These are phyloP conservation scores for Massarina eburnea DNA, from an alignment of 2,329 filamentous ascomycete genomes.

Conservation along the genomic window DNA sequence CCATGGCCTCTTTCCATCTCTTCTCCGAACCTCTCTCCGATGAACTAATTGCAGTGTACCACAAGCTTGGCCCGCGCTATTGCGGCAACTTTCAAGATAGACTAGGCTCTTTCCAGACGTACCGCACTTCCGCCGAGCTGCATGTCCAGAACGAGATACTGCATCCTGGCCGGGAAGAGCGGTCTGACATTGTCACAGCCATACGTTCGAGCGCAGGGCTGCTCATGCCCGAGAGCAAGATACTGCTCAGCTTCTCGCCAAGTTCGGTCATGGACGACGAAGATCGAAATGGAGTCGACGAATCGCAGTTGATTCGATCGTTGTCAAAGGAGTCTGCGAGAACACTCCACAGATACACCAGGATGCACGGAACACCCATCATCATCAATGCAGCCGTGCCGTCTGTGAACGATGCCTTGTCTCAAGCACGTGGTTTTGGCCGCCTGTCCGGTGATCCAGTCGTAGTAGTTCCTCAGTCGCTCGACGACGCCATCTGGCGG, in stretches of 20 bases:
- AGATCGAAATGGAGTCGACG: slow-evolving; percentile 69
- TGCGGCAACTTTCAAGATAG: slow-evolving; percentile 97
- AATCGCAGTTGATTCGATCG: slow-evolving; percentile 73
- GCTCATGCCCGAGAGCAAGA: slow-evolving; percentile 77
- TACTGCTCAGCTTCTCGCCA: slow-evolving; percentile 82
- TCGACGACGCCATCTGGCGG: slow-evolving; percentile 92
- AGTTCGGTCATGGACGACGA: slow-evolving; percentile 79
- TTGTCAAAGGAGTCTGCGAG: slow-evolving; percentile 72
- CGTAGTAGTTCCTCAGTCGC: slow-evolving; percentile 74
- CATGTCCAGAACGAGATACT: slow-evolving; percentile 90
- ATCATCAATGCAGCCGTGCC: slow-evolving; percentile 88
- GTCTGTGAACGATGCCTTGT: slow-evolving; percentile 85
- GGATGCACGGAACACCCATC: slow-evolving; percentile 73
- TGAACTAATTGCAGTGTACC: slow-evolving; percentile 87
- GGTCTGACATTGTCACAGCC: slow-evolving; percentile 86
- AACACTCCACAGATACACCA: slow-evolving; percentile 68
- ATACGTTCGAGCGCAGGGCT: slow-evolving; percentile 82
- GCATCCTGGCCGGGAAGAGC: slow-evolving; percentile 85
- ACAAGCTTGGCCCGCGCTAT: slow-evolving; percentile 85
- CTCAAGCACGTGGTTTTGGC: slow-evolving; percentile 76
- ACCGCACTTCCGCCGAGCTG: slow-evolving; percentile 85
- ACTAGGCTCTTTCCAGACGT: slow-evolving; percentile 93
- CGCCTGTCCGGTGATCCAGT: slow-evolving; percentile 82
- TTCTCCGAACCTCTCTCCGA: slow-evolving; percentile 88
- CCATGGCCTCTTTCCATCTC: slow-evolving; percentile 83